Percentiles rank a stretch among this genome's conserved stretches.
Evolutionary conservation across 371 early-diverging fungal genomes (phyloP).

Genomic region (Mucor indicus): DNA sequence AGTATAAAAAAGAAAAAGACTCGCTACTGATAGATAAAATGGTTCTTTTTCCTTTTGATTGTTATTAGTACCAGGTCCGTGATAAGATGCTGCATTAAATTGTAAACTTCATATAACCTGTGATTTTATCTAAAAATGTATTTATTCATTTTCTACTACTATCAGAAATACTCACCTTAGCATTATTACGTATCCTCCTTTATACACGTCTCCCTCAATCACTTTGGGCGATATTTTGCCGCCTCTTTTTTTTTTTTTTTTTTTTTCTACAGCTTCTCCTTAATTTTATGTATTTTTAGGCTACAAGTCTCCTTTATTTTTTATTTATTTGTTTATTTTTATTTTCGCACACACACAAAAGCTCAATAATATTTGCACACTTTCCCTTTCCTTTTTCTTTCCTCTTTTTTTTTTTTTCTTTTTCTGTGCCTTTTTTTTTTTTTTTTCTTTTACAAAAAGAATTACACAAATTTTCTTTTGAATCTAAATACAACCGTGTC

Average conservation of each 20-base stretch:
- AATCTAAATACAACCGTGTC: not conserved
- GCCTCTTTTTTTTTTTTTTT: constrained; percentile 4
- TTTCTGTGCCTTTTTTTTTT: constrained; percentile 4
- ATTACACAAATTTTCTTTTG: not conserved
- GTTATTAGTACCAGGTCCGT: too few species aligned
- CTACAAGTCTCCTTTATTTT: constrained; percentile 1
- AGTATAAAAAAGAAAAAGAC: too few species aligned
- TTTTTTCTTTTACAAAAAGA: not conserved
- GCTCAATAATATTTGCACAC: too few species aligned
- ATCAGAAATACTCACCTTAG: too few species aligned
- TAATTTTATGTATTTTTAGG: constrained; percentile 1
- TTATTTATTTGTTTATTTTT: constrained; percentile 3
- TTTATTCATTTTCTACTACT: too few species aligned
- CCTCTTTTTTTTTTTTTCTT: constrained; percentile 4
- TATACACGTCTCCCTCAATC: too few species aligned
- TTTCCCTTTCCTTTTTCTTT: constrained; percentile 1
- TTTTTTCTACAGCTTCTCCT: not conserved
- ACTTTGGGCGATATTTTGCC: too few species aligned
- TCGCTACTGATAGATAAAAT: not conserved
- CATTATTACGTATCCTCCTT: too few species aligned
- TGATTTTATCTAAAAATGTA: too few species aligned
- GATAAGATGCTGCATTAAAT: too few species aligned
- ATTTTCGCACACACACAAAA: too few species aligned
- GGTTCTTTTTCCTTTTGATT: not conserved
- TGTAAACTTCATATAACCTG: too few species aligned